Evolutionary conservation across 2,329 filamentous ascomycete species (phyloP).

Genomic region (Aspergillus chevalieri): DNA sequence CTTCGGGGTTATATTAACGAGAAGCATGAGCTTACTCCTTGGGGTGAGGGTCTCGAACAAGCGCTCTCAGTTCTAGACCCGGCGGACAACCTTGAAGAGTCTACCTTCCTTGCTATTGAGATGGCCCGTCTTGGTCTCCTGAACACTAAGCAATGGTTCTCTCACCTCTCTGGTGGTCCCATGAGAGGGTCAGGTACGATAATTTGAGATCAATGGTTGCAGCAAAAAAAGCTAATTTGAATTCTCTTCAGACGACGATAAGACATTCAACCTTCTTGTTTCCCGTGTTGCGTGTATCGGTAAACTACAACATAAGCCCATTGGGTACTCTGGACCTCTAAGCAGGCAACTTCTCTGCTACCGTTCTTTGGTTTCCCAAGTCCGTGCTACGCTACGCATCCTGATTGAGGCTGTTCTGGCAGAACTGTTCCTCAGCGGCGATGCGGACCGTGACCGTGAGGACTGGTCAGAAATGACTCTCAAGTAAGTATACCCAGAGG

Average conservation of each 20-base stretch:
- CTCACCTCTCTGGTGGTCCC: constrained; percentile 52
- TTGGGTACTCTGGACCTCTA: constrained; percentile 89
- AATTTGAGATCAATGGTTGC: neutral
- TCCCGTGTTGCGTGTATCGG: constrained; percentile 80
- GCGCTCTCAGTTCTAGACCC: constrained; percentile 60
- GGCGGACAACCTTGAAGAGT: constrained; percentile 61
- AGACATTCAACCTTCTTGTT: constrained; percentile 70
- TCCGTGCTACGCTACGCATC: constrained; percentile 74
- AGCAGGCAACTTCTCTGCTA: constrained; percentile 85
- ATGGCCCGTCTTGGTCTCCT: constrained; percentile 73
- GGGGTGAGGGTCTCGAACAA: constrained; percentile 72
- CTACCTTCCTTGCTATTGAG: constrained; percentile 77
- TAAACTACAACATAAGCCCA: constrained; percentile 72
- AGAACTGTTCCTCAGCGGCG: constrained; percentile 73
- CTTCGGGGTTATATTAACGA: constrained; percentile 77
- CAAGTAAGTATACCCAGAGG: constrained; percentile 48
- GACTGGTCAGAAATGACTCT: constrained; percentile 66
- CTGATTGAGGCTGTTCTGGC: constrained; percentile 75
- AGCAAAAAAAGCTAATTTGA: neutral
- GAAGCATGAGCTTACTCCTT: constrained; percentile 71
- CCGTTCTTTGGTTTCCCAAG: constrained; percentile 72
- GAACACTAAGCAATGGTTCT: constrained; percentile 62
- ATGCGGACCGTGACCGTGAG: constrained; percentile 63
- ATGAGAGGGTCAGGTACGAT: constrained; percentile 49
- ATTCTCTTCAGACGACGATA: constrained; percentile 59